Evolutionary conservation across 2,329 filamentous ascomycete genomes (phyloP).

Genomic region (Aspergillus eucalypticola): DNA sequence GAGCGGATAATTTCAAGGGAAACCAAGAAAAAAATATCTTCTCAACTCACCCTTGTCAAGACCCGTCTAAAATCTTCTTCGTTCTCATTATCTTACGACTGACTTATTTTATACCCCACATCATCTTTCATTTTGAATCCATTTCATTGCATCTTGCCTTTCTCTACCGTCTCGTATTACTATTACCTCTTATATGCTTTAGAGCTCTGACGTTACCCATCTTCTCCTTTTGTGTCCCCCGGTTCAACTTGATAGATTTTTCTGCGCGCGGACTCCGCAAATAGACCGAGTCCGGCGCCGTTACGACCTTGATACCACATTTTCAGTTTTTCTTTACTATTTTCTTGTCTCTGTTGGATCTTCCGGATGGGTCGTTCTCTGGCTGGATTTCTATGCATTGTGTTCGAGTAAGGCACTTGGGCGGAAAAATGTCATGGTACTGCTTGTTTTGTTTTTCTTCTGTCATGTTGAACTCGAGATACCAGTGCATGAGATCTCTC

Average conservation of each 20-base stretch:
- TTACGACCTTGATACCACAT: neutral
- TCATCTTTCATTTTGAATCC: constrained; percentile 1
- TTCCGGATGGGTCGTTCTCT: neutral
- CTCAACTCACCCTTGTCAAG: constrained; percentile 11
- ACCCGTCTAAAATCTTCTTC: constrained; percentile 9
- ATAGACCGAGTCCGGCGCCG: neutral
- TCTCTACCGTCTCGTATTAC: constrained; percentile 1
- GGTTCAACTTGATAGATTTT: neutral
- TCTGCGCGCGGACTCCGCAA: neutral
- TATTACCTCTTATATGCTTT: neutral
- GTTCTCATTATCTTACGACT: constrained; percentile 5
- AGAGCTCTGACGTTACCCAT: neutral
- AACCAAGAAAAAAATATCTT: neutral
- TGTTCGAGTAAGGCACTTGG: neutral
- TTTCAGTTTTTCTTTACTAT: neutral
- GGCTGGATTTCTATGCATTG: neutral
- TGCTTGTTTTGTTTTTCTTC: neutral
- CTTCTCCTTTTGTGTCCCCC: neutral
- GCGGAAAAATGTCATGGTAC: neutral
- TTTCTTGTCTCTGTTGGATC: neutral
- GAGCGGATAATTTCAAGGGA: neutral
- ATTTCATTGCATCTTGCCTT: constrained; percentile 1
- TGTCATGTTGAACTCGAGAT: neutral
- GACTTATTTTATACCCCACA: constrained; percentile 7
- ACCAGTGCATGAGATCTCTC: constrained; percentile 1